Evolutionary conservation across 441 rosid genomes (phyloP).

Genomic region (Populus trichocarpa): DNA sequence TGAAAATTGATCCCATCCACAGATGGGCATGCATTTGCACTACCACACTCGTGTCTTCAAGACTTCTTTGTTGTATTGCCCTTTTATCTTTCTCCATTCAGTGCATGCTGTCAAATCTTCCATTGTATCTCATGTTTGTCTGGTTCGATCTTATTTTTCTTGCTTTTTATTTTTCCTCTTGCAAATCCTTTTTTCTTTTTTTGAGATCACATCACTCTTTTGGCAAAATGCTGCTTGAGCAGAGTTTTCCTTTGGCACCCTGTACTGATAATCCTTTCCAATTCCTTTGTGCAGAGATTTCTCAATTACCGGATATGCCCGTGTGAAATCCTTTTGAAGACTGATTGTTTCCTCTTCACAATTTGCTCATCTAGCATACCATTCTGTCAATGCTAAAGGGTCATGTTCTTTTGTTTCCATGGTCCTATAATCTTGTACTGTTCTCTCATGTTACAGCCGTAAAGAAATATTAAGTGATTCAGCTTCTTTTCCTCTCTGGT

Average conservation of each 20-base stretch:
- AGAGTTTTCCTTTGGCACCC: slow-evolving; percentile 7
- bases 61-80: neutral
- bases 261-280: slow-evolving; percentile 22
- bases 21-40: neutral
- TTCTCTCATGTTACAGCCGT: neutral
- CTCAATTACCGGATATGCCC: slow-evolving; percentile 11
- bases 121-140: neutral
- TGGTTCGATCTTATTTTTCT: neutral
- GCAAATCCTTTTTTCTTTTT: neutral
- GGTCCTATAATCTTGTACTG: slow-evolving; percentile 7
- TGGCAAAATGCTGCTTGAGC: neutral
- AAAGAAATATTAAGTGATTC: slow-evolving; percentile 15
- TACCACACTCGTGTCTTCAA: neutral
- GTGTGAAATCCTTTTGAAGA: slow-evolving; percentile 6
- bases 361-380: slow-evolving; percentile 20
- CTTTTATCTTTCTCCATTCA: neutral
- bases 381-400: slow-evolving; percentile 17
- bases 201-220: neutral
- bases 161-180: neutral
- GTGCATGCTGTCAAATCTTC: neutral
- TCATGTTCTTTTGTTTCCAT: slow-evolving; percentile 4
- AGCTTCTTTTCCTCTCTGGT: slow-evolving; percentile 27
- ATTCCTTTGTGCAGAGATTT: slow-evolving; percentile 36
- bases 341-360: slow-evolving; percentile 11
- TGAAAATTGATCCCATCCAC: neutral